Evolutionary conservation across 208 protist genomes (phyloP).

Genomic region (Wallacemonas sp.): DNA sequence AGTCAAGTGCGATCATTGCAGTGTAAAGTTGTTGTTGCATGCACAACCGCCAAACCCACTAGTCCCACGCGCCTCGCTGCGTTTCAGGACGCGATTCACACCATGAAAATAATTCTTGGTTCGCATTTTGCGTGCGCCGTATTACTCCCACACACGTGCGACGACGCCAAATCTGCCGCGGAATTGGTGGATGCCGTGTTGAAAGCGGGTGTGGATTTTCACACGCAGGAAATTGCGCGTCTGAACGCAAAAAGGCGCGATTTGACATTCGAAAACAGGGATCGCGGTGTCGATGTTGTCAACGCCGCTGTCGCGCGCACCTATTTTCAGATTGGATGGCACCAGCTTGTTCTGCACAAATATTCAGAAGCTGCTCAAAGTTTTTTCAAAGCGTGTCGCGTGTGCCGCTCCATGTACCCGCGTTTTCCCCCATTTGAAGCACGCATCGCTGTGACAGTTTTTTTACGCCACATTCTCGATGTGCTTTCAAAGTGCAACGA

Average conservation of each 20-base stretch:
- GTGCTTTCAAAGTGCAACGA: slow-evolving; percentile 36
- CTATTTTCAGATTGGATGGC: slow-evolving; percentile 66
- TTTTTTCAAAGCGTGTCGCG: slow-evolving; percentile 42
- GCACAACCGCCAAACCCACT: slow-evolving; percentile 12
- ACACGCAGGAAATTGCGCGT: slow-evolving; percentile 26
- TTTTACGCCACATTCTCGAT: slow-evolving; percentile 50
- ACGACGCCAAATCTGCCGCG: slow-evolving; percentile 19
- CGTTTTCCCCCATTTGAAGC: slow-evolving; percentile 42
- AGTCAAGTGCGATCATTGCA: slow-evolving; percentile 7
- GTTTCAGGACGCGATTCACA: slow-evolving; percentile 8
- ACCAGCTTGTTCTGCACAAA: slow-evolving; percentile 55
- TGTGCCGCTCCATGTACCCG: slow-evolving; percentile 28
- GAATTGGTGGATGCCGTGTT: slow-evolving; percentile 19
- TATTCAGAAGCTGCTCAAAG: slow-evolving; percentile 28
- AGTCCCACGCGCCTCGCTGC: not conserved
- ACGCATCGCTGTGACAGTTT: slow-evolving; percentile 45
- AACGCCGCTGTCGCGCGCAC: slow-evolving; percentile 23
- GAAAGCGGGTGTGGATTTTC: slow-evolving; percentile 18
- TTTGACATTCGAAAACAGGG: slow-evolving; percentile 1
- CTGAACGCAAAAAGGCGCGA: slow-evolving; percentile 20
- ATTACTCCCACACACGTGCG: slow-evolving; percentile 20
- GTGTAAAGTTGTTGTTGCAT: slow-evolving; percentile 26
- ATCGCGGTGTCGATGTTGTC: slow-evolving; percentile 8
- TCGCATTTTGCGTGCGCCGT: slow-evolving; percentile 21
- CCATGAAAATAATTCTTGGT: slow-evolving; percentile 19